phyloP scores from a whole-genome alignment of 2,329 filamentous ascomycete species.

The Coleophoma crateriformis region DNA sequence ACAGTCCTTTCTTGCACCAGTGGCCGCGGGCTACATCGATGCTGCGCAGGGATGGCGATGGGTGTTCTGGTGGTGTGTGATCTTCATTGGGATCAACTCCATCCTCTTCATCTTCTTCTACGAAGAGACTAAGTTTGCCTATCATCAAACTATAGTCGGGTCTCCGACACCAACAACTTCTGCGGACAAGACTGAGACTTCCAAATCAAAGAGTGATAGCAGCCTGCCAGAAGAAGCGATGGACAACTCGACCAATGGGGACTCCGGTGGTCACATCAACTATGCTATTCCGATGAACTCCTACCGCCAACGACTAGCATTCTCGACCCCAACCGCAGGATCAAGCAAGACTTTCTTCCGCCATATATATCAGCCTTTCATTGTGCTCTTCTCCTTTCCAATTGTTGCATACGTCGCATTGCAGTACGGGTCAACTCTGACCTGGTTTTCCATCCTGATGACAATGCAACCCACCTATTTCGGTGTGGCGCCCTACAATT shows the following conservation, averaged over 20 bases:
- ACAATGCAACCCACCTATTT: conserved; percentile 31
- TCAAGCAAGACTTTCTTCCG: conserved; percentile 26
- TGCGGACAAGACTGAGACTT: neutral
- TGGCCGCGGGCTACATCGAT: conserved; percentile 32
- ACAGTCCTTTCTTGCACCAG: conserved; percentile 26
- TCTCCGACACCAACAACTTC: neutral
- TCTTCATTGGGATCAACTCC: conserved; percentile 32
- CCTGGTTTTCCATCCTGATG: conserved; percentile 31
- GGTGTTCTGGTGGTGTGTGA: conserved; percentile 41
- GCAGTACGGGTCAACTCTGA: conserved; percentile 30
- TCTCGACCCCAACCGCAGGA: conserved; percentile 17
- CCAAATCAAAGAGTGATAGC: neutral
- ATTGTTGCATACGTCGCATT: conserved; percentile 31
- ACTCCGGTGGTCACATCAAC: neutral
- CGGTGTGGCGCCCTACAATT: conserved; percentile 32
- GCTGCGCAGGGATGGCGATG: conserved; percentile 41
- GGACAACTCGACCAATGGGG: too few species aligned
- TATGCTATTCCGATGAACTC: conserved; percentile 31
- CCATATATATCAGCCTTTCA: conserved; percentile 30
- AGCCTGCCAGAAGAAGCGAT: neutral
- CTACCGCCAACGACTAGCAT: conserved; percentile 34
- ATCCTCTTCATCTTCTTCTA: conserved; percentile 36
- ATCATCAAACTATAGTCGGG: neutral
- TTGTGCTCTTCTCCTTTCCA: conserved; percentile 31
- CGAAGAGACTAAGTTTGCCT: conserved; percentile 29